Base-by-base conservation (phyloP, 2,329 filamentous ascomycete genomes). In the Knoxdaviesia capensis region DNA sequence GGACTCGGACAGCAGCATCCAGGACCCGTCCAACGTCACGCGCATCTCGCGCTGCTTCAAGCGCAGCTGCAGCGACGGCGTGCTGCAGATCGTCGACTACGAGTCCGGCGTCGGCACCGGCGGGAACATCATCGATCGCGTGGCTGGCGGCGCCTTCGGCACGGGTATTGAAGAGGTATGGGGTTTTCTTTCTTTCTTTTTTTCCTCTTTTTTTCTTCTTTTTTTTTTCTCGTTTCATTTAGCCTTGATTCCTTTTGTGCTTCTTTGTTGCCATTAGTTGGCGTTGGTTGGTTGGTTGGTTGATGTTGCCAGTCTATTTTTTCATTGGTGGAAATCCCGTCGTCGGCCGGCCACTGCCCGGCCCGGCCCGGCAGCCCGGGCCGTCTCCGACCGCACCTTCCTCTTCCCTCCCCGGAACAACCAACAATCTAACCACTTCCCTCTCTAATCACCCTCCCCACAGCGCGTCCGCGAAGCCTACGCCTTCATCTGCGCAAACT, bases 401-500 rank as follows among this genome's bases (percentile, higher is more conserved):
- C 20, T 20, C 3, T 20, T 20, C 20, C 20, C 20, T 3, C 20
- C 20, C 20, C 20, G 20, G 2, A 20, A 20, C 20, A 20, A 20
- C 20, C 20, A 20, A 20, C n/a, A 20, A 20, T 20, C 20, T 20
- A 20, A 20, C 20, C 20, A 3, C 20, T 20, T 20, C 20, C 20
- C 20, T 20, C 20, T 20, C 44, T 50, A 36, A 53, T 30, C 3
- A 11, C 28, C 20, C 2, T 20, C 20, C 28, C 6, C 33, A 5
- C 49, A 78, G 59, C 54, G 60, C 44, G 65, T 79, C 42, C 66
- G 71, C 8, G 73, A 77, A 52, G 69, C 71, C 1, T 79, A 79
- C 50, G 62, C 66, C 5, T 78, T 76, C 50, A 58, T 77, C 2
- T 74, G 70, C 43, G 65, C 68, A 49, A 78, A 77, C 54, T 77